These are phyloP conservation scores for Lodderomyces jiufengensis DNA, from an alignment of 1,139 yeast genomes.

Conservation along the genomic window DNA sequence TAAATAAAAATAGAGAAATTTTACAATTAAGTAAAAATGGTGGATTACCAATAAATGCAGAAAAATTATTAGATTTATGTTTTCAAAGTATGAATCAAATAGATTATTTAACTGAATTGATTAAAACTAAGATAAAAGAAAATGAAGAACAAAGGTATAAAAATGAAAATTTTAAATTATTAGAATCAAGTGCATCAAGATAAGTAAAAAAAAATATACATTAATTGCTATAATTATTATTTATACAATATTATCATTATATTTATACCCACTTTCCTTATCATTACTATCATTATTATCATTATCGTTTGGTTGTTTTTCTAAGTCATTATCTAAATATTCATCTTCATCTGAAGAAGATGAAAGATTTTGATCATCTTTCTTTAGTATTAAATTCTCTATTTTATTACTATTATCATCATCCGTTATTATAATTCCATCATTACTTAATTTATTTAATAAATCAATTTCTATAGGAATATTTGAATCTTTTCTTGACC, in stretches of 20 bases:
- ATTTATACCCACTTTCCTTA: neutral
- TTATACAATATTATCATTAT: slow-evolving; percentile 14
- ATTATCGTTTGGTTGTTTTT: neutral
- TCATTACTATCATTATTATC: slow-evolving; percentile 1
- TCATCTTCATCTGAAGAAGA: slow-evolving; percentile 4
- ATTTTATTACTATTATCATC: neutral
- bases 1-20: slow-evolving; percentile 85
- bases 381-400: slow-evolving; percentile 4
- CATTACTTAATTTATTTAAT: slow-evolving; percentile 11
- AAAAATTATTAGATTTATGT: slow-evolving; percentile 64
- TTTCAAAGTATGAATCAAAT: slow-evolving; percentile 65
- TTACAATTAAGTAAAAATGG: slow-evolving; percentile 91
- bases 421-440: slow-evolving; percentile 1
- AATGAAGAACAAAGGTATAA: slow-evolving; percentile 46
- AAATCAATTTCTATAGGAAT: slow-evolving; percentile 23
- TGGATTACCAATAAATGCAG: slow-evolving; percentile 80
- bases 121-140: slow-evolving; percentile 51
- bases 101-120: slow-evolving; percentile 59
- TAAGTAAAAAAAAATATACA: slow-evolving; percentile 11
- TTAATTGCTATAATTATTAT: neutral
- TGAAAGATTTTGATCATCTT: slow-evolving; percentile 1
- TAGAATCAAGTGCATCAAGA: slow-evolving; percentile 39
- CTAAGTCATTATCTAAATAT: slow-evolving; percentile 3
- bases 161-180: slow-evolving; percentile 26
- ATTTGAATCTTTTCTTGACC: slow-evolving; percentile 56